Percentiles rank a stretch among this genome's conserved stretches.
Conservation (phyloP, 257 asterid species). For the Solanum megistacrolobum region DNA sequence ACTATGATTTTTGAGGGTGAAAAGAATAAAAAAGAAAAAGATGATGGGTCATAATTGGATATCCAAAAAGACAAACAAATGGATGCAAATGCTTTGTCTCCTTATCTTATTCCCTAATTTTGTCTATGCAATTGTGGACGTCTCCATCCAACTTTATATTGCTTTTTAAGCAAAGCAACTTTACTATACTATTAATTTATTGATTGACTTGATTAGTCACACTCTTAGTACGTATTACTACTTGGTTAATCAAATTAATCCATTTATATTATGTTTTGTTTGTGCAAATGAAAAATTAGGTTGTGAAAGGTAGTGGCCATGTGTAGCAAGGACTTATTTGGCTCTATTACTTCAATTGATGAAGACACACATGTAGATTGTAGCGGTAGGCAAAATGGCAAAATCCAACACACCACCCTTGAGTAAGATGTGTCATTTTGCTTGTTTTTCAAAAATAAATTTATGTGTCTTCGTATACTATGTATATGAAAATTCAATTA, state of each 20-base stretch:
- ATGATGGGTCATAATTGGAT: neutral
- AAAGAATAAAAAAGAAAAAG: neutral
- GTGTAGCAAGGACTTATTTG: neutral
- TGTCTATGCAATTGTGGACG: neutral
- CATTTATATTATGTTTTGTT: neutral
- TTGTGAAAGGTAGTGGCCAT: neutral
- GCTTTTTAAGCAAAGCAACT: neutral
- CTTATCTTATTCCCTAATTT: neutral
- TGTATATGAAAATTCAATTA: too few relatives aligned
- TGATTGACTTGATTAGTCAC: neutral
- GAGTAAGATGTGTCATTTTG: neutral
- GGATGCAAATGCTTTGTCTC: neutral
- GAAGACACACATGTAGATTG: neutral
- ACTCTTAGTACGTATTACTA: neutral
- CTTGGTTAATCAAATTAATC: neutral
- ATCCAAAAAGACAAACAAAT: neutral
- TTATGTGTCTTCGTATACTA: neutral
- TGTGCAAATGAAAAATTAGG: neutral
- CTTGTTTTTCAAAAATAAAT: neutral
- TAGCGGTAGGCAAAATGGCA: neutral
- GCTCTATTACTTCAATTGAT: neutral
- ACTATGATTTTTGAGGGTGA: neutral
- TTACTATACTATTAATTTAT: neutral
- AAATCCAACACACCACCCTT: neutral
- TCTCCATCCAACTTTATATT: neutral